Evolutionary conservation across 2,329 filamentous ascomycete genomes (phyloP).

Genomic region (Albifimbria verrucaria): DNA sequence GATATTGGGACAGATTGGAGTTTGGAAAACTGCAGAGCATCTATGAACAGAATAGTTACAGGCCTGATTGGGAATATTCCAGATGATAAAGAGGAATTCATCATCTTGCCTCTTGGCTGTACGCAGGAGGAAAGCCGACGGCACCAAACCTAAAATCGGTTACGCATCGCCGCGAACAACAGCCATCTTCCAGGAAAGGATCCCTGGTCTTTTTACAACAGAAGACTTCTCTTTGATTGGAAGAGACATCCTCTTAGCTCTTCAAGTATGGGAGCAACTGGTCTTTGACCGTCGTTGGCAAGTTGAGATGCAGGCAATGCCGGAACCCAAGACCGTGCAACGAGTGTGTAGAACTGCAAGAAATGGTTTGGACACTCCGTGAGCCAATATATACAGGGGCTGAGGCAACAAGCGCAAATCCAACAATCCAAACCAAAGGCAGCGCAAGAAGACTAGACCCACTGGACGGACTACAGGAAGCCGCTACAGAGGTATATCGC

Average conservation of each 20-base stretch:
- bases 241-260: not conserved
- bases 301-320: not conserved
- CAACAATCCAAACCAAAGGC: not conserved
- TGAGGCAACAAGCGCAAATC: not conserved
- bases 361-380: not conserved
- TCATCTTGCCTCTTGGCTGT: not conserved
- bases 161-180: not conserved
- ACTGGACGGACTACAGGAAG: not conserved
- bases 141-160: not conserved
- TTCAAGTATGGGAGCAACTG: not conserved
- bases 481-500: not conserved
- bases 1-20: not conserved
- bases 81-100: not conserved
- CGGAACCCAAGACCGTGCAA: not conserved
- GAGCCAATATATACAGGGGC: not conserved
- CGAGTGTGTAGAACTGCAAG: not conserved
- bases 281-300: not conserved
- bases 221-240: not conserved
- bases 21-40: not conserved
- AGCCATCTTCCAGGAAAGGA: not conserved
- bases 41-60: not conserved
- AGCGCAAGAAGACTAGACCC: not conserved
- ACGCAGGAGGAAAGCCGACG: not conserved
- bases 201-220: not conserved
- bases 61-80: not conserved